A percentile compares a stretch with the other conserved stretches of the same genome.
These are phyloP conservation scores for Bipolaris victoriae DNA, from an alignment of 2,329 filamentous ascomycete genomes.

Conservation along the genomic window DNA sequence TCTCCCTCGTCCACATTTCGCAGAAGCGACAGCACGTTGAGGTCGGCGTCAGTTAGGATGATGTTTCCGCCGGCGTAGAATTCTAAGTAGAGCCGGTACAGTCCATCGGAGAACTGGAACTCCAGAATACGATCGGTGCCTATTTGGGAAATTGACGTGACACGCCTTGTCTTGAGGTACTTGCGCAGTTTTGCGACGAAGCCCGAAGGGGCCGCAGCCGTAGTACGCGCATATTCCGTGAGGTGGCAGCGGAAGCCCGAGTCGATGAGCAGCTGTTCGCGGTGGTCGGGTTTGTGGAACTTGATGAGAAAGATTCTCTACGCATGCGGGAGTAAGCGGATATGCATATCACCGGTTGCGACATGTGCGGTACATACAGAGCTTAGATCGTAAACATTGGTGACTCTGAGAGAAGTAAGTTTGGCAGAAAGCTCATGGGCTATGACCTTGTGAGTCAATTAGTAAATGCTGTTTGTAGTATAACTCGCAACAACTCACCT, in stretches of 20 bases:
- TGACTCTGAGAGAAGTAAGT: conserved; percentile 78
- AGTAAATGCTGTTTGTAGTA: not conserved
- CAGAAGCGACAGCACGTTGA: conserved; percentile 81
- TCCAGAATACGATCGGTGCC: conserved; percentile 94
- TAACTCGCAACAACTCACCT: conserved; percentile 52
- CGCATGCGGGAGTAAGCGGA: conserved; percentile 27
- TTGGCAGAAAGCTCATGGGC: conserved; percentile 85
- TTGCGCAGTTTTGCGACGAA: conserved; percentile 89
- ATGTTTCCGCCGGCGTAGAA: conserved; percentile 98
- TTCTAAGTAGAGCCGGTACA: conserved; percentile 86
- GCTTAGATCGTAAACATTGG: conserved; percentile 95
- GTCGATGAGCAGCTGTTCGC: conserved; percentile 90
- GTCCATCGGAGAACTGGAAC: conserved; percentile 88
- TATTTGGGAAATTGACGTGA: conserved; percentile 82
- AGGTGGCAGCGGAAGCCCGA: conserved; percentile 95
- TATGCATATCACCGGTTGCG: conserved; percentile 11
- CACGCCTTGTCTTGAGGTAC: conserved; percentile 81
- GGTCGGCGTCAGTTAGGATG: conserved; percentile 83
- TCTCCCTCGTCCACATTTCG: conserved; percentile 80
- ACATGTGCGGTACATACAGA: conserved; percentile 58
- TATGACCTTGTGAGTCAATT: conserved; percentile 70
- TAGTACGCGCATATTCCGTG: conserved; percentile 86
- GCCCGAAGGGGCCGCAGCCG: conserved; percentile 79
- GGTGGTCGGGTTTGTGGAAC: conserved; percentile 86
- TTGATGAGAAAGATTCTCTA: conserved; percentile 92